Base-by-base conservation (phyloP, 805 yeast species). In the Candida manassasensis region DNA sequence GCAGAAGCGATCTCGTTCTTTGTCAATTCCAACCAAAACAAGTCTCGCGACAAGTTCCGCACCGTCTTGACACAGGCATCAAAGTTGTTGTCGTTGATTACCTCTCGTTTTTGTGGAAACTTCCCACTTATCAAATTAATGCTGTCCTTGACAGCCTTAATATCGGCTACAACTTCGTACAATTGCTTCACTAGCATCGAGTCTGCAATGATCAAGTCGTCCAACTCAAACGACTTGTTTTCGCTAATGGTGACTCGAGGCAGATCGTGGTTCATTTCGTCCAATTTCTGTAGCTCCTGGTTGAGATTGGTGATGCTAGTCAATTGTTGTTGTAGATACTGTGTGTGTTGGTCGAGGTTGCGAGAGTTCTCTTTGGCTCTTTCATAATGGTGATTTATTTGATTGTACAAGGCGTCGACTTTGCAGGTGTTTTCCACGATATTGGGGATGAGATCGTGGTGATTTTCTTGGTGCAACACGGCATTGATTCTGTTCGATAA, bases 111-210 rank as follows among this genome's bases (percentile, higher is more conserved):
- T 3, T 52, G 41, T 2, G 49, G 49, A 34, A 63, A 75, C 3
- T 76, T 70, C 14, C 78, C 75, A 4, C 75, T 73, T 7, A 88
- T 61, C 8, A 77, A 67, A 38, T 73, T 67, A 9, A 74, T 49
- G 0, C 89, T 67, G 50, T 89, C 96, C 19, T 73, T 73, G n/a
- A 80, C 70, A 1, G 95, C 84, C 40, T 71, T 69, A 35, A 83
- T 84, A 26, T 76, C 80, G 13, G 88, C 72, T 0, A 76, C 75
- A 1, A 81, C 60, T 14, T 73, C 73, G 50, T 83, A 81, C 10
- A 82, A 53, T 52, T 85, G 95, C 38, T 73, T 69, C 36, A 71
- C 65, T 24, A 63, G 42, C 4, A 57, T 56, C 55, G 59, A 65
- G 36, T 67, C 72, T 4, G 70, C 62, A 6, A 60, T 52, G 4